Conservation (phyloP, 805 yeast species). For the Candida pini region DNA sequence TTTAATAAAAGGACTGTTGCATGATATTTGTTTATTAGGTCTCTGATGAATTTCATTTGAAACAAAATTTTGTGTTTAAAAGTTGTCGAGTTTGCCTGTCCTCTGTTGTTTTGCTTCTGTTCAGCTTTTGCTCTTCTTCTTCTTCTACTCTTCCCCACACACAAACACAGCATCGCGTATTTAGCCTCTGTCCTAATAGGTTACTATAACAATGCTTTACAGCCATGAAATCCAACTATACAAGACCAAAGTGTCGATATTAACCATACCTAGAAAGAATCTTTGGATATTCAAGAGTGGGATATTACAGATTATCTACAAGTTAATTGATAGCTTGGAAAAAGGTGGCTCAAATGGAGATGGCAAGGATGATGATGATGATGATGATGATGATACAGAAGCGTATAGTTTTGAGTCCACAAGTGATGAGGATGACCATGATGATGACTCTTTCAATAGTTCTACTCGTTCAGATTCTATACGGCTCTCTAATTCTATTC, state of each 20-base stretch:
- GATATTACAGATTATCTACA: constrained; percentile 40
- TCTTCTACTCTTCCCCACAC: not conserved
- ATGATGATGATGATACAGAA: constrained; percentile 5
- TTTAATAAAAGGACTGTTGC: too few relatives aligned
- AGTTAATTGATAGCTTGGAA: constrained; percentile 28
- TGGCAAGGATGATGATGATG: constrained; percentile 7
- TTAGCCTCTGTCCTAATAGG: not conserved
- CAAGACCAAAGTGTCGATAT: constrained; percentile 39
- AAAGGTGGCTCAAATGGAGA: constrained; percentile 13
- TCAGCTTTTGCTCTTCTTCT: too few relatives aligned
- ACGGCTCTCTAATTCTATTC: constrained; percentile 10
- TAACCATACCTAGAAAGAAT: constrained; percentile 47
- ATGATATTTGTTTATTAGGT: too few relatives aligned
- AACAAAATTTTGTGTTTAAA: too few relatives aligned
- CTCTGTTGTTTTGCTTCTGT: too few relatives aligned
- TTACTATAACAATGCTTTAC: constrained; percentile 8
- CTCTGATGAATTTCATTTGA: too few relatives aligned
- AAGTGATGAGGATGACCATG: constrained; percentile 11
- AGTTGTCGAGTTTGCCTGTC: too few relatives aligned
- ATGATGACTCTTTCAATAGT: constrained; percentile 3
- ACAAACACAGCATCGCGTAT: too few relatives aligned
- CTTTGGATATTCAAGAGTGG: constrained; percentile 52
- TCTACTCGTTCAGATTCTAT: constrained; percentile 1
- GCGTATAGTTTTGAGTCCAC: constrained; percentile 1
- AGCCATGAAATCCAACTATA: constrained; percentile 38